These are phyloP conservation scores for Microcyclosporella mali DNA, from an alignment of 2,329 filamentous ascomycete species.

Conservation along the genomic window DNA sequence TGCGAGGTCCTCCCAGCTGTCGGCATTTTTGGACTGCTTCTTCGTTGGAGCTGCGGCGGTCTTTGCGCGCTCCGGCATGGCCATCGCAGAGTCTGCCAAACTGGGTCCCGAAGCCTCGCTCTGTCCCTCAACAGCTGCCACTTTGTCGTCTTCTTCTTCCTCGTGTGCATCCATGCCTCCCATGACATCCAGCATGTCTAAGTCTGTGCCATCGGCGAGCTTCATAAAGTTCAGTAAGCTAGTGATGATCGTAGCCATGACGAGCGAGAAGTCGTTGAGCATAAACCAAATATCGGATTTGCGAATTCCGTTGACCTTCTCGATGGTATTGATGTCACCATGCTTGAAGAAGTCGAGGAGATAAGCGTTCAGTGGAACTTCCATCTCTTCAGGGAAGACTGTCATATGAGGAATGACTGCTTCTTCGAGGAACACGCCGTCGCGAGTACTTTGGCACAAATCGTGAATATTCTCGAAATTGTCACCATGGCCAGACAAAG, in stretches of 20 bases:
- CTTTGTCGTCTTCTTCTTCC: conserved; percentile 39
- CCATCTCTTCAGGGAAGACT: conserved; percentile 51
- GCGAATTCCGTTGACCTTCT: conserved; percentile 60
- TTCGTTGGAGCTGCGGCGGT: conserved; percentile 22
- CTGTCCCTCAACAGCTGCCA: conserved; percentile 28
- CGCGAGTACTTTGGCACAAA: conserved; percentile 59
- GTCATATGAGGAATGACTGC: conserved; percentile 64
- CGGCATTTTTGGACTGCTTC: conserved; percentile 37
- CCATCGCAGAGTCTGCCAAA: conserved; percentile 22
- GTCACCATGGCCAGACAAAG: conserved; percentile 63
- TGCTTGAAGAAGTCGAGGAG: conserved; percentile 73
- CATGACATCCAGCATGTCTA: conserved; percentile 48
- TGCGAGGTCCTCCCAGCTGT: conserved; percentile 37
- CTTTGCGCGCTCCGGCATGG: conserved; percentile 25
- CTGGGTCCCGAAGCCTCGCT: conserved; percentile 22
- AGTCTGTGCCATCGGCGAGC: conserved; percentile 39
- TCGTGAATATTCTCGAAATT: conserved; percentile 59
- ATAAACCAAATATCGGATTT: conserved; percentile 65
- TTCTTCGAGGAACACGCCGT: conserved; percentile 68
- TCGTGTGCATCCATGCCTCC: conserved; percentile 49
- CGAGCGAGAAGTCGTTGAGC: conserved; percentile 59
- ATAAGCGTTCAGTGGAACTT: conserved; percentile 58
- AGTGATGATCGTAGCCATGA: conserved; percentile 66
- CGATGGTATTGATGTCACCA: conserved; percentile 56
- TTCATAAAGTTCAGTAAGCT: conserved; percentile 55